Base-by-base conservation (phyloP, 208 protist species). In the Angomonas deanei region DNA sequence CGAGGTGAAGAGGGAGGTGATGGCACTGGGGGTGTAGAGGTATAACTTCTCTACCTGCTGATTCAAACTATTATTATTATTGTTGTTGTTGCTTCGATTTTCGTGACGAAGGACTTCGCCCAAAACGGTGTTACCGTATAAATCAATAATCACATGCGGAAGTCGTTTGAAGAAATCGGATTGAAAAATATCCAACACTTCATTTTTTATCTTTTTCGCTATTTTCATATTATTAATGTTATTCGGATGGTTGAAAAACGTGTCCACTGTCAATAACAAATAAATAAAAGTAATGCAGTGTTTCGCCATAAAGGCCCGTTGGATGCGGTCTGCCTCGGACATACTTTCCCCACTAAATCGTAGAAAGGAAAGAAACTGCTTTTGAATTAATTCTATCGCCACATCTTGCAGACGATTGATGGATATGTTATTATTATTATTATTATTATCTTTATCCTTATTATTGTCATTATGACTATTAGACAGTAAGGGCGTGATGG, bases 271-370 rank as follows among this genome's bases (percentile, higher is more conserved):
- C 23, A 47, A 11, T 32, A 49, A 8, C 5, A 57, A 4, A 13
- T 23, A 24, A 38, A 32, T 4, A 46, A 8, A 19, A 42, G 54
- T 17, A 54, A 39, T 28, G 28, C 33, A 36, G 21, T 21, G 36
- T 8, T 39, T 34, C 23, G 34, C 5, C 36, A 74, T 48, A 27
- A 58, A 10, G 4, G 58, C 63, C 3, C 70, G 64, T 42, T 72
- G 39, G 5, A 71, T 68, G 10, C 66, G 64, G 8, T 89, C 82
- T 0, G 55, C 76, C 53, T 85, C 78, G 0, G 72, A 76, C n/a
- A 61, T 52, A 3, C 74, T 68, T 1, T 76, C 76, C 33, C 72
- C 70, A 31, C 76, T 70, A 36, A 65, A 69, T 24, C 70, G 50
- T 36, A 87, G 61, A 15, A 49, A 56, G 0, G 76, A 74, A 15